Conservation (phyloP, 2,329 filamentous ascomycete species). For the Hypoxylon sp. region DNA sequence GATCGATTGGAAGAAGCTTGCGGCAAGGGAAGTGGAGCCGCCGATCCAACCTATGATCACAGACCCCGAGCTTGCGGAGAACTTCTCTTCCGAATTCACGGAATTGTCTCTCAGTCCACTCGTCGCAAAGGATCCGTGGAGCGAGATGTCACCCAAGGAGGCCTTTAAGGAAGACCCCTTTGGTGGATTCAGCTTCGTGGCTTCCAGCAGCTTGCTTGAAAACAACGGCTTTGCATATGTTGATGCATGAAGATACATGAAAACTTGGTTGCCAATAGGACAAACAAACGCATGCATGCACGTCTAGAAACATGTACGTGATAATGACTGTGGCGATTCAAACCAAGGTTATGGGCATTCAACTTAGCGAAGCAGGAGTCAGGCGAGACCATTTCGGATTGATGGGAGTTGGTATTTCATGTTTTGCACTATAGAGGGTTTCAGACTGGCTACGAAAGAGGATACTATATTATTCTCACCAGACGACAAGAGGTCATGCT, state of each 20-base stretch:
- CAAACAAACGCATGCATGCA: no score
- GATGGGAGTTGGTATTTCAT: no score
- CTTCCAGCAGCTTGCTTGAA: conserved; percentile 65
- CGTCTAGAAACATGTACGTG: no score
- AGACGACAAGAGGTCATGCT: no score
- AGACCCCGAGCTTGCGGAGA: conserved; percentile 94
- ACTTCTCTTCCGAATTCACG: conserved; percentile 94
- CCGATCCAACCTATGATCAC: conserved; percentile 95
- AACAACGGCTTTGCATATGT: conserved; percentile 46
- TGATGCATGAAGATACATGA: conserved; percentile 16
- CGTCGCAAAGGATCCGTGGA: conserved; percentile 57
- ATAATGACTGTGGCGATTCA: no score
- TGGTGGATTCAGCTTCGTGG: conserved; percentile 71
- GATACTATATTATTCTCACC: no score
- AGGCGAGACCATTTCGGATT: no score
- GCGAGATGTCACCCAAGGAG: conserved; percentile 45
- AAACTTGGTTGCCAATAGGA: no score
- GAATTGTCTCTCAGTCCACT: conserved; percentile 82
- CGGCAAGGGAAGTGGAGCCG: conserved; percentile 81
- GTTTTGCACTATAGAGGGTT: no score
- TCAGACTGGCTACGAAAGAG: no score
- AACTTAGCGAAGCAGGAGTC: no score
- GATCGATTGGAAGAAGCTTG: conserved; percentile 92
- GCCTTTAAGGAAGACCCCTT: conserved; percentile 64
- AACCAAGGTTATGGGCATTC: no score